phyloP scores from a whole-genome alignment of 2,329 filamentous ascomycete species.

The Cordyceps javanica region DNA sequence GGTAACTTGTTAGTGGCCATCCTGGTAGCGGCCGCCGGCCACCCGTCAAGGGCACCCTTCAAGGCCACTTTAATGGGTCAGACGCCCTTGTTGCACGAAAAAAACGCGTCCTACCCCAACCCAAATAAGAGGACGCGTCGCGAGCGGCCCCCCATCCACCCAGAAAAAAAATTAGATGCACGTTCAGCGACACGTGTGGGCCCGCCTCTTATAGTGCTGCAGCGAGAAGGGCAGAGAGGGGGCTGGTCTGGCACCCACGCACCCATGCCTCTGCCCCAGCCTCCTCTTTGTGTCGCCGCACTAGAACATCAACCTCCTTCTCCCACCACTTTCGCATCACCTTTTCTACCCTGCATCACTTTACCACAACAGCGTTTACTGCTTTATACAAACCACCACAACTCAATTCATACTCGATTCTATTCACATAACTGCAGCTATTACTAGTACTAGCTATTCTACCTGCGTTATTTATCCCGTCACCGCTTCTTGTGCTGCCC shows the following conservation, averaged over 20 bases:
- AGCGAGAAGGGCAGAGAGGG: no score
- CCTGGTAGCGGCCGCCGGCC: no score
- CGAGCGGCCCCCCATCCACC: no score
- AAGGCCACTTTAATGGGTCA: slow-evolving; percentile 2
- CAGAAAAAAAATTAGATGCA: background rate
- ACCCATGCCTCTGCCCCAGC: slow-evolving; percentile 12
- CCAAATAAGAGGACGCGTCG: background rate
- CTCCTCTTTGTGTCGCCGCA: slow-evolving; percentile 11
- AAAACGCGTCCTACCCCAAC: slow-evolving; percentile 1
- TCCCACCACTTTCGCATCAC: background rate
- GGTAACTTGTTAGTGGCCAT: no score
- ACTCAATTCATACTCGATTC: slow-evolving; percentile 3
- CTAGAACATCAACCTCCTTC: slow-evolving; percentile 12
- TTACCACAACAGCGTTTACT: slow-evolving; percentile 1
- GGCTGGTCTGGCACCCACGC: slow-evolving; percentile 12
- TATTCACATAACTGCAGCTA: background rate
- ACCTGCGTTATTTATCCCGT: background rate
- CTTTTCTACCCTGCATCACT: slow-evolving; percentile 12
- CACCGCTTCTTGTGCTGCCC: background rate
- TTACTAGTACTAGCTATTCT: slow-evolving; percentile 4
- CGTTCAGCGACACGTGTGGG: slow-evolving; percentile 1
- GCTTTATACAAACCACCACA: background rate
- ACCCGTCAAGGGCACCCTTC: background rate
- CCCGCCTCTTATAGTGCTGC: background rate
- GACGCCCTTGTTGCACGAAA: slow-evolving; percentile 10